Percentiles rank a stretch among this genome's conserved stretches.
phyloP scores from a whole-genome alignment of 768 basidiomycete genomes.

The Psilocybe cubensis region DNA sequence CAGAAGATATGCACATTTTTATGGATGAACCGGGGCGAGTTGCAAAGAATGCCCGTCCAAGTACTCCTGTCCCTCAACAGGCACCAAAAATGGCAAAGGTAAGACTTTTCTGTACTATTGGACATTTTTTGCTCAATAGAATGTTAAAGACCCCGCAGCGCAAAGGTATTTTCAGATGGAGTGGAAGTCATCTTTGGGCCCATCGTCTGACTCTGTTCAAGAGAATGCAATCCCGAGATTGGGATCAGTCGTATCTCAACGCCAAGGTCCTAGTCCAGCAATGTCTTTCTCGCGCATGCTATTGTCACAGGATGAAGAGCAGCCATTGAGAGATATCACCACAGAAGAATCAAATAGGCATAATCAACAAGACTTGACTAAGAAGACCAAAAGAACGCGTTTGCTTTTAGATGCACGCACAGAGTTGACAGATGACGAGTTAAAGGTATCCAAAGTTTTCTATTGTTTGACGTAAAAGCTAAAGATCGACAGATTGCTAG shows the following conservation, averaged over 20 bases:
- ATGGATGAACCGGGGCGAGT: not conserved
- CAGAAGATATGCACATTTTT: constrained; percentile 1
- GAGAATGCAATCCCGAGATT: constrained; percentile 14
- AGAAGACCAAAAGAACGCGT: constrained; percentile 53
- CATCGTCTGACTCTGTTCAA: not conserved
- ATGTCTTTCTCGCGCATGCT: constrained; percentile 43
- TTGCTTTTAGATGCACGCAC: constrained; percentile 72
- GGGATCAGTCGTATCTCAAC: constrained; percentile 7
- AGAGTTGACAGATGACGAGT: constrained; percentile 82
- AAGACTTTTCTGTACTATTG: not conserved
- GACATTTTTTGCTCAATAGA: too few relatives aligned
- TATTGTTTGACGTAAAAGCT: not conserved
- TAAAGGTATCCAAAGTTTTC: constrained; percentile 52
- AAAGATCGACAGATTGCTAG: constrained; percentile 52
- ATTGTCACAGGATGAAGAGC: constrained; percentile 43
- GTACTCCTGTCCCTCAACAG: constrained; percentile 3
- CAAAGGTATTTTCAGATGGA: constrained; percentile 9
- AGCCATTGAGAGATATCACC: constrained; percentile 33
- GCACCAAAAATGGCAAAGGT: not conserved
- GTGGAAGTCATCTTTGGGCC: not conserved
- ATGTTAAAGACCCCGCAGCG: constrained; percentile 2
- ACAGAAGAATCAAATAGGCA: constrained; percentile 21
- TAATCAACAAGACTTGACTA: constrained; percentile 21
- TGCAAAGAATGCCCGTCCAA: not conserved
- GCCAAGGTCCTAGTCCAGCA: constrained; percentile 24